These are phyloP conservation scores for Gymnopus androsaceus DNA, from an alignment of 1,284 basidiomycete species.

Conservation along the genomic window DNA sequence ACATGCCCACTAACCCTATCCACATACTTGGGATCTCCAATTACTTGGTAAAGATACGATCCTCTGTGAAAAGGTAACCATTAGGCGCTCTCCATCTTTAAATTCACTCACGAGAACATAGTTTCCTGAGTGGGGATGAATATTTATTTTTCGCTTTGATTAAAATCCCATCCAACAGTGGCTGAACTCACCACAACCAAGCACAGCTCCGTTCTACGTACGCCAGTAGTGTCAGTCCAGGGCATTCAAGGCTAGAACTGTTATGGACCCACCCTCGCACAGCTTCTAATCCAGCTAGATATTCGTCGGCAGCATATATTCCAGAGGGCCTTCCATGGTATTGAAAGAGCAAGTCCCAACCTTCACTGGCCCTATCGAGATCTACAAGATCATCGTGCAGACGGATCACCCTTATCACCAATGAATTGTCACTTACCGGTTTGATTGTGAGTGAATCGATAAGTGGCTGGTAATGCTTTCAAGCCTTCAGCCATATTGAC, in stretches of 20 bases:
- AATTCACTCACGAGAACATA: slow-evolving; percentile 54
- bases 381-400: slow-evolving; percentile 33
- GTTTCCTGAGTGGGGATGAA: slow-evolving; percentile 44
- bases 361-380: slow-evolving; percentile 50
- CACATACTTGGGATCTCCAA: slow-evolving; percentile 56
- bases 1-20: slow-evolving; percentile 42
- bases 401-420: background rate
- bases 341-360: slow-evolving; percentile 60
- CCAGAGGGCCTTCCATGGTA: slow-evolving; percentile 64
- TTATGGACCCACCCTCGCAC: slow-evolving; percentile 44
- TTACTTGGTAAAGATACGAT: slow-evolving; percentile 59
- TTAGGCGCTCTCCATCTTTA: background rate
- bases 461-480: slow-evolving; percentile 56
- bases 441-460: slow-evolving; percentile 59
- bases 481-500: slow-evolving; percentile 63
- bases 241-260: slow-evolving; percentile 17
- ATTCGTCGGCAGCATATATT: slow-evolving; percentile 61
- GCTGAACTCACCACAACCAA: slow-evolving; percentile 60
- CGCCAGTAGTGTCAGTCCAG: slow-evolving; percentile 10
- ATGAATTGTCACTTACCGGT: slow-evolving; percentile 40
- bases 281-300: slow-evolving; percentile 56
- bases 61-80: slow-evolving; percentile 35
- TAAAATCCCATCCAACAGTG: background rate
- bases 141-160: slow-evolving; percentile 29
- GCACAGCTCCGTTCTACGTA: slow-evolving; percentile 54